Evolutionary conservation across 1,284 basidiomycete genomes (phyloP).

Genomic region (Rhodotorula sp.): DNA sequence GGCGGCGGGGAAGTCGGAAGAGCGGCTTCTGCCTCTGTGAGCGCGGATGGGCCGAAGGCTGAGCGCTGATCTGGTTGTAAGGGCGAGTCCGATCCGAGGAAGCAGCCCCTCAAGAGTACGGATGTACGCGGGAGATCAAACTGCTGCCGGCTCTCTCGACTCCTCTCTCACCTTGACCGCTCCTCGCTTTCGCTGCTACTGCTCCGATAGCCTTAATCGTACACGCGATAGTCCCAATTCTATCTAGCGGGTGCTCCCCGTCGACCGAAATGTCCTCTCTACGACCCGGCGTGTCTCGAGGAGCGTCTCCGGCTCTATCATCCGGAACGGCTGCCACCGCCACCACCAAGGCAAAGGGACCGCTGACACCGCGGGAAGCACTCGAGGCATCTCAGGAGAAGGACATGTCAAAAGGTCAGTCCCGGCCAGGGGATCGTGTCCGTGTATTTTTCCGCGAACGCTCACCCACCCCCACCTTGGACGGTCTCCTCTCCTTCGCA

Average conservation of each 20-base stretch:
- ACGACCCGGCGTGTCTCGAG: background rate
- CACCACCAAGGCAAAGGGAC: background rate
- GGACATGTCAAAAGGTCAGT: constrained; percentile 72
- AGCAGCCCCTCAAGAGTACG: no score
- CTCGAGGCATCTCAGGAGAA: constrained; percentile 80
- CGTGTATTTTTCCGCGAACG: background rate
- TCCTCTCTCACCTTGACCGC: background rate
- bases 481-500: constrained; percentile 47
- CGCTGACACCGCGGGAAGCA: constrained; percentile 49
- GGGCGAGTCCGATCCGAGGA: no score
- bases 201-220: background rate
- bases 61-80: no score
- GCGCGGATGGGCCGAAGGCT: no score
- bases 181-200: background rate
- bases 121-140: background rate
- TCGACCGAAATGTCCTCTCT: background rate
- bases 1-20: background rate
- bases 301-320: background rate
- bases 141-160: background rate
- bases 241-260: background rate
- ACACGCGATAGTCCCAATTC: background rate
- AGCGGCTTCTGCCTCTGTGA: no score
- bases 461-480: constrained; percentile 1
- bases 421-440: background rate
- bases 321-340: background rate